A percentile compares a stretch with the other conserved stretches of the same genome.
phyloP scores from a whole-genome alignment of 1,284 basidiomycete genomes.

The Pascua guehoae region DNA sequence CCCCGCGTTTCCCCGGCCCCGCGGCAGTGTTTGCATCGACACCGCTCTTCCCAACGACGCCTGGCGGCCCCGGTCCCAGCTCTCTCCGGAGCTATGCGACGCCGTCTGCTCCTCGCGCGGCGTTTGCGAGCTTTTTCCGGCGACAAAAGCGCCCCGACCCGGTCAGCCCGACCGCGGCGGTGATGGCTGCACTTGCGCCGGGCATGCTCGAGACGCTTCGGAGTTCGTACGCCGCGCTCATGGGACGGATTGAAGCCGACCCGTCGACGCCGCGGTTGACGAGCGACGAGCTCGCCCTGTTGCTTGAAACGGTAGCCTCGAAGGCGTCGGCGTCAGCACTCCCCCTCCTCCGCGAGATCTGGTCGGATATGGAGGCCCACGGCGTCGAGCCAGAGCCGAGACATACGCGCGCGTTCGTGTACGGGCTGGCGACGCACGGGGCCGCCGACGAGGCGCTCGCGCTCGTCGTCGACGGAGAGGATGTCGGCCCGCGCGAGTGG shows the following conservation, averaged over 20 bases:
- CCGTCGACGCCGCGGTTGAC: neutral
- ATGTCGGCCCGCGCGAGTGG: too few species aligned
- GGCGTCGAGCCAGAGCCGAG: neutral
- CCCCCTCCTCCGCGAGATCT: constrained; percentile 15
- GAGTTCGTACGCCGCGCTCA: neutral
- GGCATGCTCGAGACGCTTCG: neutral
- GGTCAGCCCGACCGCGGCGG: neutral
- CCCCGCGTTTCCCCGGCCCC: constrained; percentile 12
- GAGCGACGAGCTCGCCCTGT: neutral
- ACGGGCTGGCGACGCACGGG: neutral
- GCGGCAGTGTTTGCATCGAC: constrained; percentile 2
- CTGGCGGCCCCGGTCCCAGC: constrained; percentile 1
- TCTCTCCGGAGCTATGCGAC: constrained; percentile 3
- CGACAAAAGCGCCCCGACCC: neutral
- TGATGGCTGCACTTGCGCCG: constrained; percentile 4
- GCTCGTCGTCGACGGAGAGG: too few species aligned
- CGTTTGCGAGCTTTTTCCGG: constrained; percentile 3
- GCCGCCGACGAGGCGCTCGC: too few species aligned
- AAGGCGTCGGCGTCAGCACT: neutral
- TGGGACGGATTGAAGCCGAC: neutral
- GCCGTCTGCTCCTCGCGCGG: neutral
- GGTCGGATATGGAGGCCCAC: constrained; percentile 11
- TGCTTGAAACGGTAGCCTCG: neutral
- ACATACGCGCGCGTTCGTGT: constrained; percentile 1
- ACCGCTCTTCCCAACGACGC: neutral